Evolutionary conservation across 306 rosid species (phyloP), one percentile per base, ranked within the genome.

Genomic region (Malus fusca): DNA sequence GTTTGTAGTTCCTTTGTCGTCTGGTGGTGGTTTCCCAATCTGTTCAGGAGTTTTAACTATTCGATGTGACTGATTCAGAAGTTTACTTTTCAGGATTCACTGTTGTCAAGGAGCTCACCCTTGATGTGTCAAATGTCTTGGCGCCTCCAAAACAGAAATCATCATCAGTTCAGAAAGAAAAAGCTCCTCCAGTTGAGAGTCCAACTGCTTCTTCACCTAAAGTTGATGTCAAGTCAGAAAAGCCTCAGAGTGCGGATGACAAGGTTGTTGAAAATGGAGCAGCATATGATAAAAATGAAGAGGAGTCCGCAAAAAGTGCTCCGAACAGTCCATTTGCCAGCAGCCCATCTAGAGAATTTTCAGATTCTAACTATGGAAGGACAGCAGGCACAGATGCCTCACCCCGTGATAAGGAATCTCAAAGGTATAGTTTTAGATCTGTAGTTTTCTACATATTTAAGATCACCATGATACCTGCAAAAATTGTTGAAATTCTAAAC

Each of bases 101-200:
- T 74, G 83, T 89, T 14, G 97, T 90, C 77, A 88, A 90, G 86
- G 98, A 96, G 86, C 91, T 92, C 82, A 92, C 97, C 65, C 90
- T 92, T 69, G 92, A 91, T 71, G 96, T 92, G 80, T 85, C 88
- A 80, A 96, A 96, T 84, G 79, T 78, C 78, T 53, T 86, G 37
- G 98, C 88, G 0, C 94, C 96, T 68, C 92, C 92, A 42, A 92
- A 83, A 65, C 90, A 89, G 83, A 96, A 90, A 80, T 74, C 81
- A 66, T 81, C 79, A 2, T 26, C 56, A 33, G 73, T 52, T 46
- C 79, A 77, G 75, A 82, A 82, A 69, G 82, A 72, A 21, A 78
- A 90, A 75, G 64, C 83, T 67, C 60, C 84, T 64, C 52, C 53
- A 67, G 56, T 35, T 75, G 92, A 76, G 78, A 83, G 89, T 82